Evolutionary conservation across 1,284 basidiomycete species (phyloP).

Genomic region (Lignosus rhinocerotis): DNA sequence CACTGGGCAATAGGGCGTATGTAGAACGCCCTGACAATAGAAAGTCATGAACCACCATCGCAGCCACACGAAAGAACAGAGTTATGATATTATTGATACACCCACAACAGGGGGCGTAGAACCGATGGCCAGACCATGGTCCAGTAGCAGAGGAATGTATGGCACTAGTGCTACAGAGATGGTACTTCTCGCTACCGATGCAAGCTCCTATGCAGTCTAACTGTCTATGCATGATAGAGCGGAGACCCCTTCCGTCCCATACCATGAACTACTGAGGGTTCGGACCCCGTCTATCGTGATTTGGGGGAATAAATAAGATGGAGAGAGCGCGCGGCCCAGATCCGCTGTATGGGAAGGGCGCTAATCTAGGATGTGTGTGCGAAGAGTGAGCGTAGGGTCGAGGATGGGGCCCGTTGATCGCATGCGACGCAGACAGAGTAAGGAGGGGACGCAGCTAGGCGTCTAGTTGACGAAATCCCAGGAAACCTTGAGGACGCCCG

Average conservation of each 20-base stretch:
- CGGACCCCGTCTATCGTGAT: background rate
- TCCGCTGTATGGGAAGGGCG: too few relatives aligned
- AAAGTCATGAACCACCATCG: too few relatives aligned
- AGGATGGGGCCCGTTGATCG: background rate
- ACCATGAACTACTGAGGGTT: background rate
- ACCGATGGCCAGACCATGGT: constrained; percentile 6
- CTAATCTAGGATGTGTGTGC: background rate
- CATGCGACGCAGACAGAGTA: background rate
- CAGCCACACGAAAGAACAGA: too few relatives aligned
- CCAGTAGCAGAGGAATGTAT: constrained; percentile 14
- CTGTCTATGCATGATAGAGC: too few relatives aligned
- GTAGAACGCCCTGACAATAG: too few relatives aligned
- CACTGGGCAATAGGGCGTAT: too few relatives aligned
- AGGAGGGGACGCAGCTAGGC: background rate
- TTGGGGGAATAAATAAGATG: background rate
- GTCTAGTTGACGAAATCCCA: constrained; percentile 24
- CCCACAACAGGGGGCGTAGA: background rate
- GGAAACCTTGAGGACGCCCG: constrained; percentile 22
- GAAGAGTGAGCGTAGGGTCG: background rate
- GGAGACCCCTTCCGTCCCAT: too few relatives aligned
- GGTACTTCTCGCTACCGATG: constrained; percentile 9
- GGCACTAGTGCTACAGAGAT: constrained; percentile 16
- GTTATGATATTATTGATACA: too few relatives aligned
- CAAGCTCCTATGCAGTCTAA: background rate
- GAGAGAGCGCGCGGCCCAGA: constrained; percentile 1